Evolutionary conservation across 306 rosid genomes (phyloP).

Genomic region (Rosa persica): DNA sequence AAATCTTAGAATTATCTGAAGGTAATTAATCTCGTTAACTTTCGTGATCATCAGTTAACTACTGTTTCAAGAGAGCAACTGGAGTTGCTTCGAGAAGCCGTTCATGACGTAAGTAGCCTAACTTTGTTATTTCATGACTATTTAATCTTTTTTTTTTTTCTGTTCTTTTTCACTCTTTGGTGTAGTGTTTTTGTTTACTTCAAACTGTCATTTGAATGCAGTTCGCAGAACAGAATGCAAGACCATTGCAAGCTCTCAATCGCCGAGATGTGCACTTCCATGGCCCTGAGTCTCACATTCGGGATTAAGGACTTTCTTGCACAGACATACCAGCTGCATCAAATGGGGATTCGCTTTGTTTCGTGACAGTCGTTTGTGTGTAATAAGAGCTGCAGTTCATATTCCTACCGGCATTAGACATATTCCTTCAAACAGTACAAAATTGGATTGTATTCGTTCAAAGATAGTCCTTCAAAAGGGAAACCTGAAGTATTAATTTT

Average conservation of each 20-base stretch:
- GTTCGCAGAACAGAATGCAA: conserved; percentile 38
- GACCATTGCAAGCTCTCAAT: conserved; percentile 39
- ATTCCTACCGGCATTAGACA: not conserved
- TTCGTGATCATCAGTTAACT: conserved; percentile 16
- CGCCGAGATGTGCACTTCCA: conserved; percentile 17
- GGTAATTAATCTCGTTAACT: not conserved
- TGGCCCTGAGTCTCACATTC: not conserved
- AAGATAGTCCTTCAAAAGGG: not conserved
- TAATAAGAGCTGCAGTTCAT: not conserved
- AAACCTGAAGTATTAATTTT: not conserved
- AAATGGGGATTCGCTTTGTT: not conserved
- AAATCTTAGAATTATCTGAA: not conserved
- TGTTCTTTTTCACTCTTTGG: not conserved
- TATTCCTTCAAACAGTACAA: not conserved
- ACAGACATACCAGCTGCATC: not conserved
- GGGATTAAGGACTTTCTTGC: not conserved
- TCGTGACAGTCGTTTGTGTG: not conserved
- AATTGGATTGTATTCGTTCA: not conserved
- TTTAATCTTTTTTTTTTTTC: not conserved
- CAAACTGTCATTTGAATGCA: conserved; percentile 7
- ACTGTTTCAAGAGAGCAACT: conserved; percentile 35
- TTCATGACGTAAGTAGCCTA: conserved; percentile 32
- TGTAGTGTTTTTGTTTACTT: not conserved
- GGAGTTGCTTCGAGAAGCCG: conserved; percentile 23
- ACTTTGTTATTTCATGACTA: not conserved